A percentile compares a stretch with the other conserved stretches of the same genome.
Conservation (phyloP, 192 early-diverging fungal genomes). For the Coemansia asiatica region DNA sequence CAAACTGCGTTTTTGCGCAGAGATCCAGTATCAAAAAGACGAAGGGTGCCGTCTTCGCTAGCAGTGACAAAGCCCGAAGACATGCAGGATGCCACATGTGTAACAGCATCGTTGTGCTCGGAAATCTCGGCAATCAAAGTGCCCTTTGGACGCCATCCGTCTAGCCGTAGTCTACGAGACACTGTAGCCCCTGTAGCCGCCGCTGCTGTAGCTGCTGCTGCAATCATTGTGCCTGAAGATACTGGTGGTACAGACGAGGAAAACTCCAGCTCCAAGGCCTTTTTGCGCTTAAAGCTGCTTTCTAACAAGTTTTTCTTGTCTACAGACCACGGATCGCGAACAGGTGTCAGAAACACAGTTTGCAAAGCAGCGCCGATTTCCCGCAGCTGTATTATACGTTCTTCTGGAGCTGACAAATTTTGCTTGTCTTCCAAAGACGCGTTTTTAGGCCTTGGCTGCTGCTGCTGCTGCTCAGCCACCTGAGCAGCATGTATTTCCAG, state of each 20-base stretch:
- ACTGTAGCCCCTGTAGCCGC: not conserved
- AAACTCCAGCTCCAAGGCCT: conserved; percentile 57
- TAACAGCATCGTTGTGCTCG: conserved; percentile 82
- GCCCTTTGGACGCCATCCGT: conserved; percentile 74
- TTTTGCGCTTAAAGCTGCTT: conserved; percentile 49
- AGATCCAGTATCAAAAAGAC: conserved; percentile 79
- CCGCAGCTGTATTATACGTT: conserved; percentile 27
- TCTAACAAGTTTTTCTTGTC: not conserved
- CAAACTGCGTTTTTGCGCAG: conserved; percentile 85
- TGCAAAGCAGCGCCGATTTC: conserved; percentile 42
- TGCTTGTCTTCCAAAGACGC: no score
- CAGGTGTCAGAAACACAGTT: conserved; percentile 48
- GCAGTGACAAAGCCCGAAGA: conserved; percentile 80
- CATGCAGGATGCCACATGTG: conserved; percentile 65
- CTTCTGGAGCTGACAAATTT: no score
- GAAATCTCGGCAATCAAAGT: conserved; percentile 75
- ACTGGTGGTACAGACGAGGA: conserved; percentile 14
- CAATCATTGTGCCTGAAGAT: conserved; percentile 7
- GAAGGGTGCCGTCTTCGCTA: conserved; percentile 79
- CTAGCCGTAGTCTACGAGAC: conserved; percentile 28
- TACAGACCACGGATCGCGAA: conserved; percentile 25
- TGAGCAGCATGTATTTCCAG: conserved; percentile 24
- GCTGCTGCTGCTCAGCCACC: not conserved
- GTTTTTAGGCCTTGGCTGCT: no score
- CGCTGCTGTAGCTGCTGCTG: not conserved